Evolutionary conservation across 2,329 filamentous ascomycete genomes (phyloP).

Genomic region (Niveomyces coronatus): DNA sequence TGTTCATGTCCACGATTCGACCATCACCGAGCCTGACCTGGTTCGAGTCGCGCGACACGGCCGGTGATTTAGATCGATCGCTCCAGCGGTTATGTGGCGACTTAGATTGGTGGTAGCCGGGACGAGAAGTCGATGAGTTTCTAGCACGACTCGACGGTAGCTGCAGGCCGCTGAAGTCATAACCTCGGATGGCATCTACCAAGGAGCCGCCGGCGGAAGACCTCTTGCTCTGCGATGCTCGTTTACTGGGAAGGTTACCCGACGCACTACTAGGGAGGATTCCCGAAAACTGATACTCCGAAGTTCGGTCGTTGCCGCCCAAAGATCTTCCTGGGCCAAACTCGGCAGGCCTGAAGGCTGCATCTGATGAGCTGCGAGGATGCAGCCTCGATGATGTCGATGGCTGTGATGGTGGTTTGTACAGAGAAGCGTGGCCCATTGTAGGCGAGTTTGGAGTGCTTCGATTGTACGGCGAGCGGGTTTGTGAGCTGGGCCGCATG

Average conservation of each 20-base stretch:
- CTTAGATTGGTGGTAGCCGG: conserved; percentile 37
- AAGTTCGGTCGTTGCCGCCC: conserved; percentile 30
- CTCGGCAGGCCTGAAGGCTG: conserved; percentile 33
- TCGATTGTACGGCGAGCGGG: conserved; percentile 14
- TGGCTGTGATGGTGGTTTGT: conserved; percentile 11
- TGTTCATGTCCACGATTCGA: conserved; percentile 54
- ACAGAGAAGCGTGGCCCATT: conserved; percentile 12
- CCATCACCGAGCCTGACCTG: conserved; percentile 48
- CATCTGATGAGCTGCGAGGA: conserved; percentile 47
- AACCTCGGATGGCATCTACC: conserved; percentile 43
- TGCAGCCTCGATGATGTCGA: conserved; percentile 20
- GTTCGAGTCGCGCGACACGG: conserved; percentile 21
- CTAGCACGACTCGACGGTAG: conserved; percentile 36
- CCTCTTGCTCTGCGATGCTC: conserved; percentile 34
- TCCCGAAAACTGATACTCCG: conserved; percentile 51
- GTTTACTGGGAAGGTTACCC: conserved; percentile 39
- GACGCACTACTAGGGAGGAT: conserved; percentile 40
- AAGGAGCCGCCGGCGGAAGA: conserved; percentile 29
- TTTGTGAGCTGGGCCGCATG: conserved; percentile 15
- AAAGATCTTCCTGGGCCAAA: conserved; percentile 27
- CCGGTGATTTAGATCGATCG: conserved; percentile 29
- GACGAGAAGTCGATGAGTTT: conserved; percentile 28
- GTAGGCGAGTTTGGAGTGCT: conserved; percentile 25
- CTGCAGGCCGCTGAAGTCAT: conserved; percentile 38
- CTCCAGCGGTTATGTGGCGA: conserved; percentile 41